Evolutionary conservation across 768 basidiomycete species (phyloP).

Genomic region (Leccinum longicurvipes): DNA sequence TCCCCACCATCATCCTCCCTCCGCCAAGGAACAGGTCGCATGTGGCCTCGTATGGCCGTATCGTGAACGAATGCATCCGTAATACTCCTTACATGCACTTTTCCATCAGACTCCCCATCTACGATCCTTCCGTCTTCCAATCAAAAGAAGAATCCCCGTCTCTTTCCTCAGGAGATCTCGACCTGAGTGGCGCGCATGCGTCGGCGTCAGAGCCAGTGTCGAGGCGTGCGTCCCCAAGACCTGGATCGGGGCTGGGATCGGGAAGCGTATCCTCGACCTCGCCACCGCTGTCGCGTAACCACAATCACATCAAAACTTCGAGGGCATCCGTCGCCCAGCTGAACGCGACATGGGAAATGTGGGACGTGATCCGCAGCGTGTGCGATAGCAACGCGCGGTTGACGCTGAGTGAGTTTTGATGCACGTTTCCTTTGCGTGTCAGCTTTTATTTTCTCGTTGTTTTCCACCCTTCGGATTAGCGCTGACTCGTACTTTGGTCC

Average conservation of each 20-base stretch:
- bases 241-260: neutral
- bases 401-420: conserved; percentile 69
- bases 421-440: neutral
- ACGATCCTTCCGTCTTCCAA: conserved; percentile 65
- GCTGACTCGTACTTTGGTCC: conserved; percentile 1
- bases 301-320: conserved; percentile 20
- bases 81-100: conserved; percentile 71
- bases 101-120: conserved; percentile 81
- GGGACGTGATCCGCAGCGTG: conserved; percentile 89
- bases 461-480: neutral
- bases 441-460: no score
- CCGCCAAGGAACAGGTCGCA: conserved; percentile 80
- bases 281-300: conserved; percentile 20
- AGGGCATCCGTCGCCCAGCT: conserved; percentile 53
- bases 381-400: conserved; percentile 81
- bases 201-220: neutral
- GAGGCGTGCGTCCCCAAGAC: conserved; percentile 19
- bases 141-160: conserved; percentile 30
- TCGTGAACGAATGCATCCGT: conserved; percentile 74
- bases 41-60: conserved; percentile 90
- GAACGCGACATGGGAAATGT: conserved; percentile 94
- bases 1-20: conserved; percentile 83
- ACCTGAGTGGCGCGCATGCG: conserved; percentile 22
- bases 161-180: conserved; percentile 22
- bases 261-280: neutral